Base-by-base conservation (phyloP, 169 alveolate species). In the Plasmodium blacklocki region DNA sequence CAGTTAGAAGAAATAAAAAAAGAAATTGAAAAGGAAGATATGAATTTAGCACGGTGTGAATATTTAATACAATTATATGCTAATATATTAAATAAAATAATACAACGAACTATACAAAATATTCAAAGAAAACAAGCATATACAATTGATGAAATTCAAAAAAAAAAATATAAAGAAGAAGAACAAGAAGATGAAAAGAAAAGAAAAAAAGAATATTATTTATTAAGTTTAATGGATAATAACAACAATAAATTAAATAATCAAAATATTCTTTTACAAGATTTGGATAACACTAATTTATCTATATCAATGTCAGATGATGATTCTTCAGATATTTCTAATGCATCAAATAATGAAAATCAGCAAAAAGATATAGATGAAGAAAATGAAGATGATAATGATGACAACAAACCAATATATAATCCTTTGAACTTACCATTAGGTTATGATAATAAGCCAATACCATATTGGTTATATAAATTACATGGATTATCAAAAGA, bases 391-490 rank as follows among this genome's bases (percentile, higher is more conserved):
- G 96, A 93, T 23, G 97, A 95, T 14, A 95, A 95, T 49, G 98
- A 96, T 15, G 98, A 96, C 73, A 98, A 97, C 54, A 93, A 96
- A 52, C 98, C 98, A 2, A 95, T 97, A 62, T 97, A 98, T 95
- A 99, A 99, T 91, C 99, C 99, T 6, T 95, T 98, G 83, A 98
- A 98, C 92, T 95, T 98, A 18, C 99, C 99, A 7, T 95, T 98
- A 89, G 96, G 99, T 4, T 98, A 98, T 97, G 99, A 99, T 93
- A 99, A 99, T 19, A 98, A 97, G 88, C 99, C 99, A 14, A 97
- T 99, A 56, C 99, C 99, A 8, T 99, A 97, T 93, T 99, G 99
- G 99, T 96, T 99, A 63, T 99, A 98, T 95, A 99, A 99, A 87
- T 95, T 98, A 50, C 99, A 98, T 88, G 99, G 99, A 3, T 94